phyloP scores from a whole-genome alignment of 805 yeast genomes.

The Wickerhamomyces sydowiorum region DNA sequence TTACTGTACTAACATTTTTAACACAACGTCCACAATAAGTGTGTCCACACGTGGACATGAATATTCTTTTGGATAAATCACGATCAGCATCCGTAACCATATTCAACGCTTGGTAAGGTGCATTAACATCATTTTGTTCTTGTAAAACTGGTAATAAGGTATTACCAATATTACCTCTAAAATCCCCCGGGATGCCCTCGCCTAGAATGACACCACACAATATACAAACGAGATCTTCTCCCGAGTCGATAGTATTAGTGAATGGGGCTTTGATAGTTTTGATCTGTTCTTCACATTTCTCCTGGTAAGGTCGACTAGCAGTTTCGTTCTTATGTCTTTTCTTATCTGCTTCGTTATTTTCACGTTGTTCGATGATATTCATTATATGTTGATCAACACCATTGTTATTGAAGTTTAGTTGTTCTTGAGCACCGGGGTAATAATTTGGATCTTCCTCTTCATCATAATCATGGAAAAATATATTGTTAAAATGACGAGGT shows the following conservation, averaged over 20 bases:
- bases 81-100: constrained; percentile 48
- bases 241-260: constrained; percentile 24
- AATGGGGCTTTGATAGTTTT: constrained; percentile 10
- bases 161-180: constrained; percentile 26
- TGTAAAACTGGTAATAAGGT: constrained; percentile 25
- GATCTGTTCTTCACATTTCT: not conserved
- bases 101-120: constrained; percentile 60
- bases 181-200: constrained; percentile 58
- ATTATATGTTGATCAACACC: constrained; percentile 9
- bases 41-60: constrained; percentile 73
- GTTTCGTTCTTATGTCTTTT: constrained; percentile 7
- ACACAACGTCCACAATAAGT: constrained; percentile 84
- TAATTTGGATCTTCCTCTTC: constrained; percentile 9
- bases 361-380: constrained; percentile 14
- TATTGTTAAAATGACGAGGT: not conserved
- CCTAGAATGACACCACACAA: constrained; percentile 73
- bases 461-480: not conserved
- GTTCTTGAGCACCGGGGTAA: constrained; percentile 4
- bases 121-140: constrained; percentile 33
- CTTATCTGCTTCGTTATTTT: constrained; percentile 11
- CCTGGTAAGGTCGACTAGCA: constrained; percentile 1
- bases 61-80: constrained; percentile 60
- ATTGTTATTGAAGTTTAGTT: constrained; percentile 3
- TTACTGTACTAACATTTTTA: constrained; percentile 47
- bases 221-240: constrained; percentile 46